Base-by-base conservation (phyloP, 805 yeast species). In the Wickerhamiella cacticola region DNA sequence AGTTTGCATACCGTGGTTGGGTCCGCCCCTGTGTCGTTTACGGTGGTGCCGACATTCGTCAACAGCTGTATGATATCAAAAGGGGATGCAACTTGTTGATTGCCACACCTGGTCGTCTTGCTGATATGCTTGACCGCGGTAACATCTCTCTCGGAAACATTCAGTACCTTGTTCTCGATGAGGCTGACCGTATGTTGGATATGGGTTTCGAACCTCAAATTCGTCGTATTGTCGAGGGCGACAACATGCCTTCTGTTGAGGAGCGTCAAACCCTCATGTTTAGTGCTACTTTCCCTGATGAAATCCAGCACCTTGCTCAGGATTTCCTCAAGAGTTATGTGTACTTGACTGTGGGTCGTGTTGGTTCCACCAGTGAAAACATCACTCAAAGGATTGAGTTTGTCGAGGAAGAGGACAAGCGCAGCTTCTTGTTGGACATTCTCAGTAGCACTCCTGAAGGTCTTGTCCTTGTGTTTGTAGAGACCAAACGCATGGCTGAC, bases 131-230 rank as follows among this genome's bases (percentile, higher is more conserved):
- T 56, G 96, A 88, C 72, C 84, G 96, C 73, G 96, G 96, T 63
- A 74, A 79, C 61, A 84, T 92, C 59, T 87, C 96, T 40, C 75
- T 92, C 63, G 74, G 78, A 56, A 86, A 84, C 69, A 86, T 89
- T 69, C 86, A 83, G 68, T 92, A 85, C 69, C 77, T 92, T 66
- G 96, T 92, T 46, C 76, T 92, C 58, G 98, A 89, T 70, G 98
- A 89, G 76, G 98, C 98, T 63, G 98, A 92, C 72, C 85, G 98
- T 75, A 92, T 92, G 98, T 80, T 92, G 72, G 98, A 92, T 79
- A 92, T 92, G 97, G 98, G 98, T 77, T 92, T 92, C 73, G 98
- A 92, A 74, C 96, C 96, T 56, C 98, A 92, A 76, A 92, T 92
- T 65, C 85, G 98, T 78, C 83, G 87, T 67, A 89, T 92, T 63